These are phyloP conservation scores for Rhodocollybia butyracea DNA, from an alignment of 768 basidiomycete genomes.

Conservation along the genomic window DNA sequence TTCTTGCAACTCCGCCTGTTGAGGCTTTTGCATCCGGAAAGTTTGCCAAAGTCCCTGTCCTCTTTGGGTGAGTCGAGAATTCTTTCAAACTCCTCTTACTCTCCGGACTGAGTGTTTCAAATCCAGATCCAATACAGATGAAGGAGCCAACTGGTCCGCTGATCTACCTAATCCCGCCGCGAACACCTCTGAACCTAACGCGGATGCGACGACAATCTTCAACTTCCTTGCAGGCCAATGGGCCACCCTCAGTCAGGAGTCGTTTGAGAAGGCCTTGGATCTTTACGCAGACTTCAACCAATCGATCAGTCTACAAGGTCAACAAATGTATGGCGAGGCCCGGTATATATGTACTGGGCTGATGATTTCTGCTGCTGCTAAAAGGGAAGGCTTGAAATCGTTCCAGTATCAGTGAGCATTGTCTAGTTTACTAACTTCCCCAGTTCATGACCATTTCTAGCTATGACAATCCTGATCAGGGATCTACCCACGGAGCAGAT, in stretches of 20 bases:
- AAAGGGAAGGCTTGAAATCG: conserved; percentile 15
- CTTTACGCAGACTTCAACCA: conserved; percentile 29
- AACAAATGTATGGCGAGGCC: conserved; percentile 44
- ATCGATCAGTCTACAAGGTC: conserved; percentile 36
- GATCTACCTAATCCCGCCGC: conserved; percentile 29
- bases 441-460: conserved; percentile 14
- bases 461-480: conserved; percentile 38
- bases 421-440: not conserved
- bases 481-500: conserved; percentile 35
- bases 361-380: conserved; percentile 29
- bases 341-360: conserved; percentile 41
- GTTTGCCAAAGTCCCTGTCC: conserved; percentile 35
- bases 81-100: not conserved
- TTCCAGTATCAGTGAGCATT: conserved; percentile 37
- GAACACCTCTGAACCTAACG: conserved; percentile 35
- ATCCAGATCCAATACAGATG: conserved; percentile 37
- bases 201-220: conserved; percentile 36
- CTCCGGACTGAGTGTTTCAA: not conserved
- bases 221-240: conserved; percentile 41
- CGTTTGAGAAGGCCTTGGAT: conserved; percentile 28
- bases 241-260: conserved; percentile 22
- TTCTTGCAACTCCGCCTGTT: conserved; percentile 32
- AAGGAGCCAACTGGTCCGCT: conserved; percentile 39
- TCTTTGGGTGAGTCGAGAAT: conserved; percentile 31
- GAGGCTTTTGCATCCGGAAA: conserved; percentile 34